phyloP scores from a whole-genome alignment of 441 rosid genomes.

The Pelargonium fulgidum region DNA sequence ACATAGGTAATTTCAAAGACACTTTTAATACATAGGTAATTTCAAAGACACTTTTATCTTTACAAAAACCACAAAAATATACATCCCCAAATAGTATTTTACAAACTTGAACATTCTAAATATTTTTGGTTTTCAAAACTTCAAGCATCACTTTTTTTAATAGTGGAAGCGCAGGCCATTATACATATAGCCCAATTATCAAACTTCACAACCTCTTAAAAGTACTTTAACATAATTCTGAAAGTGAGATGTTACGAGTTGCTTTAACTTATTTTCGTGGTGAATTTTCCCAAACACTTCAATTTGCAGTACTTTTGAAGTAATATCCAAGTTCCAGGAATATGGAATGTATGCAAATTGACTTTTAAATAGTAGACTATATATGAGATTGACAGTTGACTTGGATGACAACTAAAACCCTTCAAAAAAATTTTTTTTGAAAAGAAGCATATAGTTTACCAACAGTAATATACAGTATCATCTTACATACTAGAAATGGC shows the following conservation, averaged over 20 bases:
- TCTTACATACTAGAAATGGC: neutral
- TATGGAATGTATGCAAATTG: neutral
- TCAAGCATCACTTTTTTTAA: neutral
- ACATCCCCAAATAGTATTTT: no score
- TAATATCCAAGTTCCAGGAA: neutral
- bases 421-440: neutral
- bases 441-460: neutral
- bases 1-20: neutral
- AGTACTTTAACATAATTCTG: neutral
- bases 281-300: neutral
- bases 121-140: neutral
- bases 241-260: neutral
- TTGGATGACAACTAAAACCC: conserved; percentile 4
- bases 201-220: no score
- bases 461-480: neutral
- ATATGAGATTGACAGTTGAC: neutral
- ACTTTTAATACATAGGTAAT: neutral
- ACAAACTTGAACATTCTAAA: neutral
- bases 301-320: neutral
- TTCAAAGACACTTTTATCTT: no score
- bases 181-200: no score
- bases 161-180: no score
- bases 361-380: neutral
- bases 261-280: neutral
- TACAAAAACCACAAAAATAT: no score